A percentile compares a stretch with the other conserved stretches of the same genome.
Conservation (phyloP, 2,329 filamentous ascomycete genomes). For the Fusarium poae region DNA sequence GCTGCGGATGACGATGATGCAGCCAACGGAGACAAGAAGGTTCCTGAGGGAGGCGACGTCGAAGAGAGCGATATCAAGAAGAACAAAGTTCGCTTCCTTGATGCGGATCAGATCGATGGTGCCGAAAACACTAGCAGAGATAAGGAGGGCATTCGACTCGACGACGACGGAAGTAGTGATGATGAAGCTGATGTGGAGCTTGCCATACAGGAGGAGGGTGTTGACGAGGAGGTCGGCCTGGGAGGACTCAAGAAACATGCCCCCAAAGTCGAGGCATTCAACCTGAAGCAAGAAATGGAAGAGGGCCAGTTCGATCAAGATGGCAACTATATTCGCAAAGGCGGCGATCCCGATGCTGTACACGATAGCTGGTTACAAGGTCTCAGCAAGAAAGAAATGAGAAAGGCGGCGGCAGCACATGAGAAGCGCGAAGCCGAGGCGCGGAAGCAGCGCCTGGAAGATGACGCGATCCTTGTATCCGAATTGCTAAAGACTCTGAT, state of each 20-base stretch:
- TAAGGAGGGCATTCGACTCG: constrained; percentile 77
- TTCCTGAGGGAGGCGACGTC: constrained; percentile 53
- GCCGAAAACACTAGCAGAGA: constrained; percentile 80
- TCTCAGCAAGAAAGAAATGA: constrained; percentile 93
- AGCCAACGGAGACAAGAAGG: constrained; percentile 57
- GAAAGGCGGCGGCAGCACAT: constrained; percentile 85
- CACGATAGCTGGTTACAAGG: constrained; percentile 96
- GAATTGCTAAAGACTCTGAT: constrained; percentile 83
- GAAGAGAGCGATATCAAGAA: constrained; percentile 67
- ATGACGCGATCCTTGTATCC: constrained; percentile 79
- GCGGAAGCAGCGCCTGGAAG: constrained; percentile 75
- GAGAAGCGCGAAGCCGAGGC: constrained; percentile 85
- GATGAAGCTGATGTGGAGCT: constrained; percentile 77
- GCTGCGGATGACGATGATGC: constrained; percentile 71
- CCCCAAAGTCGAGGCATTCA: constrained; percentile 95
- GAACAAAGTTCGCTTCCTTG: constrained; percentile 72
- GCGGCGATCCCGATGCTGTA: constrained; percentile 86
- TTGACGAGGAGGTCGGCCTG: constrained; percentile 91
- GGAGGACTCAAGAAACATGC: constrained; percentile 94
- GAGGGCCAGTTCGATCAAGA: constrained; percentile 92
- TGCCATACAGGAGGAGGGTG: constrained; percentile 78
- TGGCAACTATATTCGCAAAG: constrained; percentile 93
- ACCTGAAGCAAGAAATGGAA: constrained; percentile 89
- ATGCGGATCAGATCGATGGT: constrained; percentile 77
- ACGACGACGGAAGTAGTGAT: constrained; percentile 68